phyloP scores from a whole-genome alignment of 2,329 filamentous ascomycete species.

The Arthrinium puccinioides region DNA sequence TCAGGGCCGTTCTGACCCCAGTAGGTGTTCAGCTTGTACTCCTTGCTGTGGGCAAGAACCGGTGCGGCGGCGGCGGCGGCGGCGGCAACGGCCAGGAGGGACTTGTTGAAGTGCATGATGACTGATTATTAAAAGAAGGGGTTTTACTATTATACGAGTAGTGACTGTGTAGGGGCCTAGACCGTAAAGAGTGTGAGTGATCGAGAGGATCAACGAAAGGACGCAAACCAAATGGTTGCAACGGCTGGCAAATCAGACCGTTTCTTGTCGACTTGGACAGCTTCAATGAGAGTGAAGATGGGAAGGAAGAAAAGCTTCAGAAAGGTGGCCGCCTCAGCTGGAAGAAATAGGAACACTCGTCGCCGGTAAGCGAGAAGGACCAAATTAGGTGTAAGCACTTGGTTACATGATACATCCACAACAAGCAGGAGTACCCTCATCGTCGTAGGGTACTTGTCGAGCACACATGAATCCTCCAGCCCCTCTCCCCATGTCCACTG shows the following conservation, averaged over 20 bases:
- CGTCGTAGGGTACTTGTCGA: too few relatives aligned
- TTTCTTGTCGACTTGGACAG: constrained; percentile 14
- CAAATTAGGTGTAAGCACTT: background rate
- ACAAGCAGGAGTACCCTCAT: too few relatives aligned
- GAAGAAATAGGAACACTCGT: constrained; percentile 6
- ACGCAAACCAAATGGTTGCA: constrained; percentile 20
- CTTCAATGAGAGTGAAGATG: constrained; percentile 5
- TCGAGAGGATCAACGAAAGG: constrained; percentile 16
- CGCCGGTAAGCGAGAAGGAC: background rate
- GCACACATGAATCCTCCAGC: too few relatives aligned
- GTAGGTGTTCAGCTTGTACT: constrained; percentile 18
- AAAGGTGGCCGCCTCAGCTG: constrained; percentile 1
- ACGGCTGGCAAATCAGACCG: constrained; percentile 15
- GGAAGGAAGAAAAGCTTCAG: constrained; percentile 6
- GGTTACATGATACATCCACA: too few relatives aligned
- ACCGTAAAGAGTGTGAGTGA: constrained; percentile 14
- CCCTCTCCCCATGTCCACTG: too few relatives aligned
- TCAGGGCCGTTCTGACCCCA: constrained; percentile 9
- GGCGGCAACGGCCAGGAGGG: constrained; percentile 11
- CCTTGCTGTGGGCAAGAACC: constrained; percentile 9
- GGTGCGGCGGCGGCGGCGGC: constrained; percentile 13
- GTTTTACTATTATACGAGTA: constrained; percentile 5
- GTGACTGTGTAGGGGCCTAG: background rate
- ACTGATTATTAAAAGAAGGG: constrained; percentile 4
- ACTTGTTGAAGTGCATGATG: constrained; percentile 14